Percentiles rank a stretch among this genome's conserved stretches.
Evolutionary conservation across 805 yeast genomes (phyloP).

Genomic region (Teunomyces atbi): DNA sequence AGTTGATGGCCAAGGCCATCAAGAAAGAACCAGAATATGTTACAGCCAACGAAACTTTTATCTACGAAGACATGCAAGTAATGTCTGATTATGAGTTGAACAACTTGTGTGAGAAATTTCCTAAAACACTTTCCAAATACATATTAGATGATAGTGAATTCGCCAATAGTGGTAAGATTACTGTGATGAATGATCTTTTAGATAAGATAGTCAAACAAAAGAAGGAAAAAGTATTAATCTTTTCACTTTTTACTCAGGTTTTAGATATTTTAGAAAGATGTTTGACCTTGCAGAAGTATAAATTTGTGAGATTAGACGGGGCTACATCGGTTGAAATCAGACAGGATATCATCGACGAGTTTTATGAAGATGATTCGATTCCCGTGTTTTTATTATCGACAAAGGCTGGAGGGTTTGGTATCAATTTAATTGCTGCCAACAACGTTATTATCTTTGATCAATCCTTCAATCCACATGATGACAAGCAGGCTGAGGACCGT

Average conservation of each 20-base stretch:
- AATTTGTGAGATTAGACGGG: constrained; percentile 90
- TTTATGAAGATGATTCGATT: constrained; percentile 75
- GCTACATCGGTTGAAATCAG: constrained; percentile 88
- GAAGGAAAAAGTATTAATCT: constrained; percentile 71
- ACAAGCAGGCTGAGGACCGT: constrained; percentile 97
- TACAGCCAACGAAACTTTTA: constrained; percentile 73
- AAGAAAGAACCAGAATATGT: constrained; percentile 78
- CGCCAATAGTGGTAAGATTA: constrained; percentile 73
- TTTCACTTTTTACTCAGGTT: constrained; percentile 90
- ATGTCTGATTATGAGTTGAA: constrained; percentile 92
- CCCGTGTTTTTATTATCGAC: constrained; percentile 89
- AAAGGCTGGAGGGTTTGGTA: constrained; percentile 98
- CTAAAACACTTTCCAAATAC: constrained; percentile 56
- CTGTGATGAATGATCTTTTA: constrained; percentile 55
- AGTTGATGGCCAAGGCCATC: constrained; percentile 72
- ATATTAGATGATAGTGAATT: constrained; percentile 54
- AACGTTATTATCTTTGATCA: constrained; percentile 89
- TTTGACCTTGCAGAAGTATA: constrained; percentile 58
- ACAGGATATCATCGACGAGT: constrained; percentile 87
- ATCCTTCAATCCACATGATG: constrained; percentile 97
- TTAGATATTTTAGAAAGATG: constrained; percentile 83
- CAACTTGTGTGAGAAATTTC: constrained; percentile 68
- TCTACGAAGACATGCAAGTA: constrained; percentile 90
- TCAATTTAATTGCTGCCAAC: constrained; percentile 93
- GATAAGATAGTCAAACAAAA: constrained; percentile 52